phyloP scores from a whole-genome alignment of 495 filamentous ascomycete genomes.

The Penicillium bialowiezense region DNA sequence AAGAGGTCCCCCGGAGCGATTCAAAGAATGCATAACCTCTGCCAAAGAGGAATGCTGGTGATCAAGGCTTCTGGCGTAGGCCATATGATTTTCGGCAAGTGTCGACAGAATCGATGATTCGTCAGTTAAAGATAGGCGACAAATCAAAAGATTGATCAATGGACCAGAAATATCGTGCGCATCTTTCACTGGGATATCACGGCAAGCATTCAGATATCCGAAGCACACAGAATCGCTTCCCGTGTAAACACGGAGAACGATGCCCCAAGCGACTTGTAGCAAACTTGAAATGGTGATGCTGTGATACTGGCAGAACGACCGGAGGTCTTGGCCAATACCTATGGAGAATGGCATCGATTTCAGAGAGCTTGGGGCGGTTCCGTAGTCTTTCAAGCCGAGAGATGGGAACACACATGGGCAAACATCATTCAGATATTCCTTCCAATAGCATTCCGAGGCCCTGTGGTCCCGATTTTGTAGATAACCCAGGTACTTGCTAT shows the following conservation, averaged over 20 bases:
- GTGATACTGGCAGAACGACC: slow-evolving; percentile 17
- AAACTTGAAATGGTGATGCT: slow-evolving; percentile 27
- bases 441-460: slow-evolving; percentile 8
- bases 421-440: slow-evolving; percentile 9
- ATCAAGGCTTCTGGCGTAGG: background rate
- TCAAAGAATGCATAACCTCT: slow-evolving; percentile 3
- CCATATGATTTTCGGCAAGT: background rate
- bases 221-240: slow-evolving; percentile 39
- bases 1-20: background rate
- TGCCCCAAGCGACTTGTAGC: slow-evolving; percentile 41
- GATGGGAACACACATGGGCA: slow-evolving; percentile 1
- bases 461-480: background rate
- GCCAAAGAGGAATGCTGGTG: slow-evolving; percentile 6
- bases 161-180: slow-evolving; percentile 32
- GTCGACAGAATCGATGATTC: background rate
- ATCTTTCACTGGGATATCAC: slow-evolving; percentile 31
- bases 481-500: background rate
- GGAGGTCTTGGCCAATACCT: background rate
- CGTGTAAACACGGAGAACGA: slow-evolving; percentile 40
- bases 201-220: slow-evolving; percentile 30
- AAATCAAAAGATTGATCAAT: slow-evolving; percentile 38
- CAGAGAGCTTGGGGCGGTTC: background rate
- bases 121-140: slow-evolving; percentile 7
- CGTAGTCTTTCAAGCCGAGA: background rate
- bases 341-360: background rate